phyloP scores from a whole-genome alignment of 2,329 filamentous ascomycete species.

The Anthostomella pinea region DNA sequence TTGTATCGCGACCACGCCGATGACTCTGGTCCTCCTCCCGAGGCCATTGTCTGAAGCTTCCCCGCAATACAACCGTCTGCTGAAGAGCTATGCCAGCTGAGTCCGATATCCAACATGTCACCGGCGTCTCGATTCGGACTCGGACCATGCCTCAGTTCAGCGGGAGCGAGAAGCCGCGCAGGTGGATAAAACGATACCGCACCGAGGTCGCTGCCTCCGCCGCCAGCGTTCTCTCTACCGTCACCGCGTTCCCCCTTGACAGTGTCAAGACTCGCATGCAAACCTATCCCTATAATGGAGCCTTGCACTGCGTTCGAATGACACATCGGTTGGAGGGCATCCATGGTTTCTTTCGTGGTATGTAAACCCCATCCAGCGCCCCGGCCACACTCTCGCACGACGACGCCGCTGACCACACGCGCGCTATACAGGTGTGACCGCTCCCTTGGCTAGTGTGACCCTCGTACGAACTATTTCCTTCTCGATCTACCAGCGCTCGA shows the following conservation, averaged over 20 bases:
- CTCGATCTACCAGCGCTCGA: slow-evolving; percentile 75
- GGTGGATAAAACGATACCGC: slow-evolving; percentile 71
- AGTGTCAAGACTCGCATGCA: slow-evolving; percentile 90
- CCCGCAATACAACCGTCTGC: slow-evolving; percentile 38
- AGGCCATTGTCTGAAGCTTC: slow-evolving; percentile 47
- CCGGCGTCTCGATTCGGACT: slow-evolving; percentile 40
- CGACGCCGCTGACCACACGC: slow-evolving; percentile 21
- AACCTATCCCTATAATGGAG: slow-evolving; percentile 75
- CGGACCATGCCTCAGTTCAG: slow-evolving; percentile 43
- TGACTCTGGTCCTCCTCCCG: slow-evolving; percentile 51
- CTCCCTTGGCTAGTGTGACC: slow-evolving; percentile 77
- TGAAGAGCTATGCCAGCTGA: slow-evolving; percentile 38
- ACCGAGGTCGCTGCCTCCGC: slow-evolving; percentile 77
- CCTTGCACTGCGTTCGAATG: slow-evolving; percentile 69
- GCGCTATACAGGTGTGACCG: slow-evolving; percentile 61
- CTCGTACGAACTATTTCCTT: slow-evolving; percentile 76
- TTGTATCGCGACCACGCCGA: slow-evolving; percentile 59
- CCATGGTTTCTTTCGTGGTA: slow-evolving; percentile 78
- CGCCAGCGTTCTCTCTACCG: slow-evolving; percentile 74
- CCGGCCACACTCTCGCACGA: neutral
- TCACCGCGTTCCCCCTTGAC: slow-evolving; percentile 80
- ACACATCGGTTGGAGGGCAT: slow-evolving; percentile 74
- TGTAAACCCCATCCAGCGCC: slow-evolving; percentile 17
- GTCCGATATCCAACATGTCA: slow-evolving; percentile 40
- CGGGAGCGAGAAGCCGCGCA: slow-evolving; percentile 33